phyloP scores from a whole-genome alignment of 2,329 filamentous ascomycete species.

The Mariannaea elegans region DNA sequence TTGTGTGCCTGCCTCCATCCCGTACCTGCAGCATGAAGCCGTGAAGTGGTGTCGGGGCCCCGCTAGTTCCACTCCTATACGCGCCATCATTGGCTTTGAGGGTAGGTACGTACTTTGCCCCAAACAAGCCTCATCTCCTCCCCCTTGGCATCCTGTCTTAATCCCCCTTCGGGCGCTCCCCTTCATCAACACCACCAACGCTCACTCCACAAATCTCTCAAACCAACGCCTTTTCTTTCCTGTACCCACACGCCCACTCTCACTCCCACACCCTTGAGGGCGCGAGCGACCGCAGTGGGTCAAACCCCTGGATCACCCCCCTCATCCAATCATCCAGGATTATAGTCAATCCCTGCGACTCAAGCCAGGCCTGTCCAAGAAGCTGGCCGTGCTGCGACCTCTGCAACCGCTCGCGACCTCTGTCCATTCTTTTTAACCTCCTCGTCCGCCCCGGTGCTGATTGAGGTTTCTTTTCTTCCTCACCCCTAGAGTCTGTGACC shows the following conservation, averaged over 20 bases:
- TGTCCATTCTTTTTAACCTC: constrained; percentile 43
- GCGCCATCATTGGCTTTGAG: not conserved
- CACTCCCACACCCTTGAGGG: constrained; percentile 12
- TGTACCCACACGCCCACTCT: constrained; percentile 1
- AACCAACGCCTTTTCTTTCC: not conserved
- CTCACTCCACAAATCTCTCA: constrained; percentile 27
- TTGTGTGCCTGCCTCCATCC: constrained; percentile 7
- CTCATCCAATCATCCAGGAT: constrained; percentile 24
- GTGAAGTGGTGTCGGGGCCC: not conserved
- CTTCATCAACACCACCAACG: constrained; percentile 3
- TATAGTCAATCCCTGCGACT: constrained; percentile 7
- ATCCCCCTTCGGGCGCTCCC: not conserved
- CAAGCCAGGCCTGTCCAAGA: constrained; percentile 7
- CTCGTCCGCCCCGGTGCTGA: constrained; percentile 34
- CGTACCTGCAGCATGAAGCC: constrained; percentile 17
- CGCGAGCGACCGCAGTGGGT: constrained; percentile 11
- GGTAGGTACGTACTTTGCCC: constrained; percentile 10
- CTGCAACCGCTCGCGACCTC: constrained; percentile 24
- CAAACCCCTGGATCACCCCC: constrained; percentile 18
- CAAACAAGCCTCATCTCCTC: constrained; percentile 42
- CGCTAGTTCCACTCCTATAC: not conserved
- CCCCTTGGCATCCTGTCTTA: constrained; percentile 10
- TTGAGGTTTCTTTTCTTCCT: constrained; percentile 31
- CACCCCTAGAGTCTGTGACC: constrained; percentile 40
- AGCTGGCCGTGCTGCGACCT: constrained; percentile 14